Evolutionary conservation across 225 moss, liverwort and hornwort genomes (phyloP), one percentile per base, ranked within the genome.

Genomic region (Takakia lepidozioides): DNA sequence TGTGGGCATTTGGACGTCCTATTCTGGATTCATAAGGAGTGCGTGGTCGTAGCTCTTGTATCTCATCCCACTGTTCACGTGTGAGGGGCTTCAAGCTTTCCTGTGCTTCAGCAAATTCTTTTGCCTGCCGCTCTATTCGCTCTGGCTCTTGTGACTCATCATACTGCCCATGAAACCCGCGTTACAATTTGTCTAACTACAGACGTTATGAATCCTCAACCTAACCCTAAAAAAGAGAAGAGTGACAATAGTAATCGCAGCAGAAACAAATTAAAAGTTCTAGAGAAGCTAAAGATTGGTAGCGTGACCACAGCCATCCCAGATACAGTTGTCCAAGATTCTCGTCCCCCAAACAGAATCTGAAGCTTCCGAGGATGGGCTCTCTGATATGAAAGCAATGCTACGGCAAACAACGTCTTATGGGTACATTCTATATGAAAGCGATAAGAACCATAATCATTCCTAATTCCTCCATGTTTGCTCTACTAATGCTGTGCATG

Each of bases 11-110:
- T n/a, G 78, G 67, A 48, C 86, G 88, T 41, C 66, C 66, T 40
- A 74, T 79, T 42, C 76, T 69, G 6, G 93, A 84, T 49, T 93
- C 93, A 36, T 88, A 93, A 1, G 88, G 93, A 24, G 86, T 93
- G 8, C 86, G 78, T 0, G 88, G 93, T 25, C 88, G 81, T 40
- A 93, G 65, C 66, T 88, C 88, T 46, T 88, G 88, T 19, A 88
- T 60, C 38, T 88, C 68, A 29, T 88, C 81, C 88, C 88, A 93
- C 43, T 72, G 47, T 6, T 93, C 88, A 27, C 43, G 48, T 26
- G 80, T 74, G 36, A 88, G 64, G 26, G 65, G 88, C 67, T 59
- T 69, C 65, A 76, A 30, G 53, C 48, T 70, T 25, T 64, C 85
- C 67, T 86, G 78, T 54, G 60, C 62, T 62, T 84, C 86, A 15